These are phyloP conservation scores for Cutaneotrichosporon mucoides DNA, from an alignment of 1,284 basidiomycete species.

Conservation along the genomic window DNA sequence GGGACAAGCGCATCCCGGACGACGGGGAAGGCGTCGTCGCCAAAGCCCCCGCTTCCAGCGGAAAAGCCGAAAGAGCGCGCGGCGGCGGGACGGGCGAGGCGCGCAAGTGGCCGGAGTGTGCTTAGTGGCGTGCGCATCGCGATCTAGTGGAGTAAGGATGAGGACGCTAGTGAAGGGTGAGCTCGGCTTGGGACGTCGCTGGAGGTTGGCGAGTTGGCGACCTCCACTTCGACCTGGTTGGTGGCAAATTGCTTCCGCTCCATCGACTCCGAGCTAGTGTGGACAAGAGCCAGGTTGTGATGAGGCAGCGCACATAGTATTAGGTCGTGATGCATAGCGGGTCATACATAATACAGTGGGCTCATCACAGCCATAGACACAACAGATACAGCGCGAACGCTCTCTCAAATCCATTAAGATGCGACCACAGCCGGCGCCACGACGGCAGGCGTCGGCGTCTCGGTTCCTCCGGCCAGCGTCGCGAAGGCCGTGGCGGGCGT, in stretches of 20 bases:
- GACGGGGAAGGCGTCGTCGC: conserved; percentile 21
- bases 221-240: background rate
- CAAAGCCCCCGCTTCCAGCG: background rate
- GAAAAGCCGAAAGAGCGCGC: conserved; percentile 9
- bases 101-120: background rate
- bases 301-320: too few relatives aligned
- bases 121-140: background rate
- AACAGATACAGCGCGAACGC: too few relatives aligned
- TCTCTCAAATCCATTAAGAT: background rate
- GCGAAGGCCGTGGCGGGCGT: conserved; percentile 1
- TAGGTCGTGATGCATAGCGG: background rate
- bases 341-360: too few relatives aligned
- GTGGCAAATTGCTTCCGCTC: conserved; percentile 4
- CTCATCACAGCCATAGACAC: background rate
- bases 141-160: background rate
- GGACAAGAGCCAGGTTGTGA: too few relatives aligned
- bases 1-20: conserved; percentile 60
- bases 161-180: too few relatives aligned
- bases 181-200: too few relatives aligned
- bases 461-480: background rate
- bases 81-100: background rate
- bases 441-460: background rate
- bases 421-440: background rate
- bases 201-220: background rate
- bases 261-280: too few relatives aligned